phyloP scores from a whole-genome alignment of 2,329 filamentous ascomycete genomes.

The Cladosporium cucumerinum region DNA sequence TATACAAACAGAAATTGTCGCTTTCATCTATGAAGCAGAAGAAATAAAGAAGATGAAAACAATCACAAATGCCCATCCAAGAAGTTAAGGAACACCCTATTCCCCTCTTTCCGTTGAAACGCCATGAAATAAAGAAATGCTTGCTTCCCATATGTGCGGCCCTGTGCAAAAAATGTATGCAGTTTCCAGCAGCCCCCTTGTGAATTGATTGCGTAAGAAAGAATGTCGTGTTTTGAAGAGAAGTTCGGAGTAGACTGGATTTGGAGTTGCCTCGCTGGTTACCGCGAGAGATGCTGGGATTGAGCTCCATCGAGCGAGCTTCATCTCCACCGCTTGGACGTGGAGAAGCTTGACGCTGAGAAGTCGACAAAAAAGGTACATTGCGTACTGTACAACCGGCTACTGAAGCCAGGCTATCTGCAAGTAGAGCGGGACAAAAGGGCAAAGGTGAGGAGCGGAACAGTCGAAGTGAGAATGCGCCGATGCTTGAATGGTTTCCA shows the following conservation, averaged over 20 bases:
- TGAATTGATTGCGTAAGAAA: neutral
- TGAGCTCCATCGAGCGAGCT: too few species aligned
- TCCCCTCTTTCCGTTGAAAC: neutral
- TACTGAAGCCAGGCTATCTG: neutral
- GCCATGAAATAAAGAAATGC: neutral
- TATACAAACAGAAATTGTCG: neutral
- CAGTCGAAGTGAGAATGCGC: neutral
- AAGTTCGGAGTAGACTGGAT: neutral
- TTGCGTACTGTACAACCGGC: slow-evolving; percentile 8
- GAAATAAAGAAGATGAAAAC: neutral
- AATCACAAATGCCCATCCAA: neutral
- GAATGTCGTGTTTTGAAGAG: neutral
- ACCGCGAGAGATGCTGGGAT: neutral
- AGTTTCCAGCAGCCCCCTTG: neutral
- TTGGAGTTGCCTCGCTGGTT: neutral
- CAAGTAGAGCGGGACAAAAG: neutral
- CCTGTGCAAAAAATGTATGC: neutral
- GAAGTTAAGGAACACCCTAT: neutral
- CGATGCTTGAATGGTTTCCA: slow-evolving; percentile 2
- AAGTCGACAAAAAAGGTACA: neutral
- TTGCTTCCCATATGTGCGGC: neutral
- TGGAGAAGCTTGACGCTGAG: neutral
- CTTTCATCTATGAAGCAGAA: neutral
- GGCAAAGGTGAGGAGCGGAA: neutral
- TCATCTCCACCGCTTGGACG: neutral